Evolutionary conservation across 176 grass and related monocot genomes (phyloP), one percentile per base, ranked within the genome.

Genomic region (Triticum turgidum): DNA sequence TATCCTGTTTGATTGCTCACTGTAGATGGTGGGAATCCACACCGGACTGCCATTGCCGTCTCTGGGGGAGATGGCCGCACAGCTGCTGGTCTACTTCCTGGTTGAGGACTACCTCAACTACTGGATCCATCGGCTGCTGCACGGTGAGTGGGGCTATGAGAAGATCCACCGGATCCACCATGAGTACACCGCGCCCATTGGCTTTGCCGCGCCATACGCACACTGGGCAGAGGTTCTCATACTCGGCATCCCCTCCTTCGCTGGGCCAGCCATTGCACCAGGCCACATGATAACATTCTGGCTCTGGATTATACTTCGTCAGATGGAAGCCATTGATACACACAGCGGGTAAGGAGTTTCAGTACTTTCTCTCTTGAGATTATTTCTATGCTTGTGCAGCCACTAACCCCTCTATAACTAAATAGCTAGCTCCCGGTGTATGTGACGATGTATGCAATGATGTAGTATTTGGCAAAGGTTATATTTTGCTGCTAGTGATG

Each of bases 211-310:
- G 3, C 93, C 91, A 13, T 95, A 98, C 18, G 93, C 91, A 2
- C 96, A 98, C 27, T 95, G 96, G 96, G 91, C 91, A 8, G 96
- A 98, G 87, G 90, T 98, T 35, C 90, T 98, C 7, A 78, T 98
- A 63, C 83, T 91, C 4, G 96, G 96, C 35, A 92, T 98, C 35
- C 91, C 93, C 47, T 87, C 96, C 73, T 94, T 95, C 27, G 75
- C 27, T 0, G 96, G 96, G 7, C 96, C 96, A 1, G 91, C 86
- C 21, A 85, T 98, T 7, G 93, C 86, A 35, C 96, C 96, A 0
- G 80, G 96, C 72, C 96, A 98, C 86, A 95, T 91, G 88, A 88
- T 98, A 88, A 98, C 93, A 9, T 89, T 98, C 84, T 98, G 91
- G 91, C 84, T 98, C 47, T 98, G 96, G 96, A 89, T 91, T 59